Evolutionary conservation across 768 basidiomycete genomes (phyloP).

Genomic region (Podaxis sp.): DNA sequence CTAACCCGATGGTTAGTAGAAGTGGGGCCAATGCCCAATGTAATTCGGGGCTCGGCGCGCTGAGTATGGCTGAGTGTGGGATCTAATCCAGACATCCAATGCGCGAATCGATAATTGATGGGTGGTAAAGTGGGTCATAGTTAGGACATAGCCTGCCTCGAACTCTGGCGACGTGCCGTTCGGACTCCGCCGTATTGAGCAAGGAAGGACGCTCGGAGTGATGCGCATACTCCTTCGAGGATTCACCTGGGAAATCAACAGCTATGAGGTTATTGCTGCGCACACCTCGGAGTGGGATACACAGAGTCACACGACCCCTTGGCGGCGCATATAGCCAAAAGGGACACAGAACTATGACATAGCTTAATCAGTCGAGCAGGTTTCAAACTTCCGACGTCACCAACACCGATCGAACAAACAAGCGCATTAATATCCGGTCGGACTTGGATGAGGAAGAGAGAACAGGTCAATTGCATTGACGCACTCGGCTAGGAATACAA

Average conservation of each 20-base stretch:
- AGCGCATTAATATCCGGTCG: no score
- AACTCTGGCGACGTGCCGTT: background rate
- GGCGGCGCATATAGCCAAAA: background rate
- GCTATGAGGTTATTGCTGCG: background rate
- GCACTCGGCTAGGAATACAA: conserved; percentile 1
- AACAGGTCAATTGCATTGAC: background rate
- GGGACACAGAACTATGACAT: background rate
- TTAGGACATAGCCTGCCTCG: background rate
- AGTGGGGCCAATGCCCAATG: background rate
- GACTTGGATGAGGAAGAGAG: background rate
- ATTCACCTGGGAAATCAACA: background rate
- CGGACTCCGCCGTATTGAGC: background rate
- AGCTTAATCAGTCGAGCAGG: background rate
- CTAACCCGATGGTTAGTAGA: background rate
- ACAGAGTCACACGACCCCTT: background rate
- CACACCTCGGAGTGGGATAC: background rate
- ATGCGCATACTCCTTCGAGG: background rate
- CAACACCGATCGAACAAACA: background rate
- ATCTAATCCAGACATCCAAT: background rate
- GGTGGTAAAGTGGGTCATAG: background rate
- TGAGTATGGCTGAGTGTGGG: no score
- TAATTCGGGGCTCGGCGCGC: no score
- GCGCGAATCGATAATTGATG: background rate
- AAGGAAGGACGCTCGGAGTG: background rate
- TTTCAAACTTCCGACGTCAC: no score